Conservation (phyloP, 2,329 filamentous ascomycete genomes). For the Botrytis fabae region DNA sequence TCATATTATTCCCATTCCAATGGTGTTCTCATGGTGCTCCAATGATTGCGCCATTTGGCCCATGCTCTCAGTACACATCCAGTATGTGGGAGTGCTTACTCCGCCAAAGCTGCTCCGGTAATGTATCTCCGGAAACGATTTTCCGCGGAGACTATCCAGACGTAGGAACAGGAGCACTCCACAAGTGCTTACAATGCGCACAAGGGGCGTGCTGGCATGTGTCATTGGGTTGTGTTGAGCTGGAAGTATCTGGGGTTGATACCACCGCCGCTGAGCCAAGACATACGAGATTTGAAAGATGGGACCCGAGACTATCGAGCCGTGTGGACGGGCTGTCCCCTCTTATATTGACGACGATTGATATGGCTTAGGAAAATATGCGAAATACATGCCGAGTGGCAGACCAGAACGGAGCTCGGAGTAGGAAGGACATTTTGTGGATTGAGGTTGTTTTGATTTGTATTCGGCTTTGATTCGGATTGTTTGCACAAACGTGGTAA, state of each 20-base stretch:
- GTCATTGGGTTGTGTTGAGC: neutral
- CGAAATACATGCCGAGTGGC: neutral
- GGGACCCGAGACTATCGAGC: neutral
- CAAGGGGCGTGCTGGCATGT: neutral
- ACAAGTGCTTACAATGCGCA: conserved; percentile 6
- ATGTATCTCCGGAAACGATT: conserved; percentile 7
- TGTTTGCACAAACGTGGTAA: conserved; percentile 9
- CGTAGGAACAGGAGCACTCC: conserved; percentile 5
- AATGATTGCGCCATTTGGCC: neutral
- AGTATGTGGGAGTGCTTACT: conserved; percentile 12
- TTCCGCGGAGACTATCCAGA: conserved; percentile 3
- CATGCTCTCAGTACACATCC: conserved; percentile 1
- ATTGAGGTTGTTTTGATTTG: conserved; percentile 6
- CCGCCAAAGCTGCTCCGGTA: conserved; percentile 10
- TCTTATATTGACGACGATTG: neutral
- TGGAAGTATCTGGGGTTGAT: neutral
- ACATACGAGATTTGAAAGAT: neutral
- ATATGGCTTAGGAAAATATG: neutral
- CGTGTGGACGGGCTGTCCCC: neutral
- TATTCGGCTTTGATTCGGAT: conserved; percentile 6
- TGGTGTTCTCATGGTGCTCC: neutral
- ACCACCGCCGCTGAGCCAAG: neutral
- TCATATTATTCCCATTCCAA: neutral
- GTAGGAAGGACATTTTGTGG: neutral
- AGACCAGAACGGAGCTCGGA: conserved; percentile 6